Conservation (phyloP, 2,329 filamentous ascomycete species). For the Aureobasidium sp. region DNA sequence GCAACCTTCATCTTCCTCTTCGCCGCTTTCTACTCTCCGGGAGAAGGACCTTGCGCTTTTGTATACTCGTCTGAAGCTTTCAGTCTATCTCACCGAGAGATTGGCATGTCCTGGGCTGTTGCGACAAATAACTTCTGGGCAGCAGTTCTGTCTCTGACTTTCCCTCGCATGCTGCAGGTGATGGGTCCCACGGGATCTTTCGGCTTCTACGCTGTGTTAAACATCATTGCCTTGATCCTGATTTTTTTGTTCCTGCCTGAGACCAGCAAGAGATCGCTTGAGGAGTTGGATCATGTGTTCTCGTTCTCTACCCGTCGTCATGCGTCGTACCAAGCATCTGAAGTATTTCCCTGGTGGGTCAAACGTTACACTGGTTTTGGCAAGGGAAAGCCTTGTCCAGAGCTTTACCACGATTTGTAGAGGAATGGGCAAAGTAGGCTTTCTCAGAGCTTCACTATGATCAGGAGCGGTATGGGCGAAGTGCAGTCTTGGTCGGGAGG, state of each 20-base stretch:
- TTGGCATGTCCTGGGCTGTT: slow-evolving; percentile 25
- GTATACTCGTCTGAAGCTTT: slow-evolving; percentile 30
- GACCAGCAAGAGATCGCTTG: slow-evolving; percentile 42
- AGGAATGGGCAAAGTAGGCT: too few relatives aligned
- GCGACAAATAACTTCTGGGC: slow-evolving; percentile 44
- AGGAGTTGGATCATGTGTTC: slow-evolving; percentile 46
- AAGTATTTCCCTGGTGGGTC: too few relatives aligned
- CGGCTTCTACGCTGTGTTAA: slow-evolving; percentile 55
- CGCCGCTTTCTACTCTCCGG: slow-evolving; percentile 34
- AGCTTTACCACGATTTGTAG: too few relatives aligned
- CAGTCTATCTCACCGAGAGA: slow-evolving; percentile 26
- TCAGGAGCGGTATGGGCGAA: too few relatives aligned
- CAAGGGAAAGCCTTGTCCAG: too few relatives aligned
- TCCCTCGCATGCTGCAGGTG: slow-evolving; percentile 40
- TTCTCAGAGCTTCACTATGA: too few relatives aligned
- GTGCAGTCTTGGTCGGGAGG: too few relatives aligned
- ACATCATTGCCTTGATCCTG: slow-evolving; percentile 53
- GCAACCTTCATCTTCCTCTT: slow-evolving; percentile 34
- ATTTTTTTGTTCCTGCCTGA: slow-evolving; percentile 54
- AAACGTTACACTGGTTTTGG: too few relatives aligned
- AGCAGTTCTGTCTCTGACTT: slow-evolving; percentile 44
- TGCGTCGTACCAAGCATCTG: too few relatives aligned
- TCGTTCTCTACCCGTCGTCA: too few relatives aligned
- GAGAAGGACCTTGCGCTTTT: slow-evolving; percentile 41
- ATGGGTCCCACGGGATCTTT: slow-evolving; percentile 51